phyloP scores from a whole-genome alignment of 75 land plant genomes.

The Gnetum montanum region DNA sequence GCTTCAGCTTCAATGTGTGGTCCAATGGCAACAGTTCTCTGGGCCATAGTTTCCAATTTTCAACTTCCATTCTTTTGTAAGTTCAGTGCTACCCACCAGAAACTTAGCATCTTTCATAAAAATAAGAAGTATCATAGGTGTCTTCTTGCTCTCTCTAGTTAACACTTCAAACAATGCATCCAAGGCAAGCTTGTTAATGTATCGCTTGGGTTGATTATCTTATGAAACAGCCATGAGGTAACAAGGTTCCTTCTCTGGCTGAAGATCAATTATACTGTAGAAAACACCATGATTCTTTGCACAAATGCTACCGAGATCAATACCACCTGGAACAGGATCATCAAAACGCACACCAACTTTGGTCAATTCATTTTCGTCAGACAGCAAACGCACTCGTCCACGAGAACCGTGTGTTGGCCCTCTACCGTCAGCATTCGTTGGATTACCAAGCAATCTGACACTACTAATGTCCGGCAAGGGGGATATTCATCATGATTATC shows the following conservation, averaged over 20 bases:
- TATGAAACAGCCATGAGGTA: conserved; percentile 4
- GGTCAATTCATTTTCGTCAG: conserved; percentile 53
- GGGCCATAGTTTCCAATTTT: conserved; percentile 51
- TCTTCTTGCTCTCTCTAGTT: conserved; percentile 44
- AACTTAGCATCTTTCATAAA: conserved; percentile 69
- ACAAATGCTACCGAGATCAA: conserved; percentile 66
- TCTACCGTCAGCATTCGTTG: conserved; percentile 13
- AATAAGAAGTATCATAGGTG: conserved; percentile 52
- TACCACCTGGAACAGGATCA: conserved; percentile 52
- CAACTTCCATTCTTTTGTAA: conserved; percentile 32
- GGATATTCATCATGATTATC: neutral
- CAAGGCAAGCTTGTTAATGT: conserved; percentile 10
- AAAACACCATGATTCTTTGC: conserved; percentile 75
- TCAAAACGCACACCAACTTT: conserved; percentile 86
- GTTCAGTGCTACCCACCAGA: conserved; percentile 35
- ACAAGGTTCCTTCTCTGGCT: conserved; percentile 32
- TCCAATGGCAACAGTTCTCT: conserved; percentile 55
- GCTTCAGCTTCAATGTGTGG: conserved; percentile 63
- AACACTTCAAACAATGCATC: conserved; percentile 55
- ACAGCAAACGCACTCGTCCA: conserved; percentile 54
- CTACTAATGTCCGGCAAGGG: neutral
- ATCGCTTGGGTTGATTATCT: too few species aligned
- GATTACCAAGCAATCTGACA: neutral
- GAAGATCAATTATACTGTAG: conserved; percentile 36
- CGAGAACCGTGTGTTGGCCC: conserved; percentile 53